Conservation (phyloP, 1,284 basidiomycete genomes). For the Trichosporon coremiiforme region DNA sequence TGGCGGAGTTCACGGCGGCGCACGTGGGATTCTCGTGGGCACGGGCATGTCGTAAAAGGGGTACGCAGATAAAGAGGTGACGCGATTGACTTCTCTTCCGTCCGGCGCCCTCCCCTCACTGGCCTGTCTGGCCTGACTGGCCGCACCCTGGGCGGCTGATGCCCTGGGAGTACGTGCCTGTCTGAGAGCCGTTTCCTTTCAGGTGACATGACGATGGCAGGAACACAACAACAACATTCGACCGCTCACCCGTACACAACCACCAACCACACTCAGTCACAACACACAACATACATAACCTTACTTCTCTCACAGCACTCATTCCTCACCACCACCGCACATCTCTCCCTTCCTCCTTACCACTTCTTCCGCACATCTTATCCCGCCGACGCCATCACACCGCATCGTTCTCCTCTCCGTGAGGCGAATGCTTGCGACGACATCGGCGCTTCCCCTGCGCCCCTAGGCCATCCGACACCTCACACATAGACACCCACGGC, state of each 20-base stretch:
- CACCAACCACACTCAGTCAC: too few species aligned
- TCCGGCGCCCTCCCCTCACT: too few species aligned
- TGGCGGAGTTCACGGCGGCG: neutral
- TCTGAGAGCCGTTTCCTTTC: neutral
- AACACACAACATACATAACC: neutral
- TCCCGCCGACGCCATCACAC: neutral
- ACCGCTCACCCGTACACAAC: neutral
- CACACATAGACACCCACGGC: neutral
- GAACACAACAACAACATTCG: conserved; percentile 18
- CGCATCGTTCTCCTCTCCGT: neutral
- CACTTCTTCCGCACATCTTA: neutral
- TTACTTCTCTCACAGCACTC: neutral
- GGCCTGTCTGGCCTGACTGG: too few species aligned
- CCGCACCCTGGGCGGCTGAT: neutral
- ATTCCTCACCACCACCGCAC: neutral
- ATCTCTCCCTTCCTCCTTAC: neutral
- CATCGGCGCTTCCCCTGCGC: conserved; percentile 19
- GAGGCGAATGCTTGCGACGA: conserved; percentile 19
- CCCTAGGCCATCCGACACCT: conserved; percentile 9
- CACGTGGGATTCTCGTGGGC: neutral
- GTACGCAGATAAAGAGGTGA: neutral
- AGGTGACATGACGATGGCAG: conserved; percentile 13
- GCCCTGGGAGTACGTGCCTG: conserved; percentile 3
- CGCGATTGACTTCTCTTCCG: conserved; percentile 7
- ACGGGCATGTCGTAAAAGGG: neutral